A percentile compares a stretch with the other conserved stretches of the same genome.
Evolutionary conservation across 352 stramenopile genomes (phyloP).

Genomic region (Globisporangium iwayamae): DNA sequence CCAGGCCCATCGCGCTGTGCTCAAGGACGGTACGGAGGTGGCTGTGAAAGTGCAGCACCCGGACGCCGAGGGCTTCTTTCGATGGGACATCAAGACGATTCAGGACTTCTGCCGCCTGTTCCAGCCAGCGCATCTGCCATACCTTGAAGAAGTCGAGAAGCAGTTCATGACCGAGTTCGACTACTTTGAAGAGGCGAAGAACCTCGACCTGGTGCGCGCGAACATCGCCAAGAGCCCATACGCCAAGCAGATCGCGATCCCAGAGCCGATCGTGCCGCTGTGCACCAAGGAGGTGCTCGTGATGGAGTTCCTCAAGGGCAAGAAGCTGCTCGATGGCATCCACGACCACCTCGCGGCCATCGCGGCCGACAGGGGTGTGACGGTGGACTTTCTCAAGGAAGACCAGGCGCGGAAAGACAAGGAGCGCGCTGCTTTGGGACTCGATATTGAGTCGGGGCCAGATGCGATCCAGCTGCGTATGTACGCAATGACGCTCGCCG

Average conservation of each 20-base stretch:
- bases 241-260: slow-evolving; percentile 69
- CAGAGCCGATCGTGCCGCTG: slow-evolving; percentile 80
- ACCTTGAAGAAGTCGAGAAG: slow-evolving; percentile 94
- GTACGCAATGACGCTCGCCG: slow-evolving; percentile 43
- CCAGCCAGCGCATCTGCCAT: slow-evolving; percentile 91
- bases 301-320: slow-evolving; percentile 93
- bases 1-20: slow-evolving; percentile 73
- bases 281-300: slow-evolving; percentile 95
- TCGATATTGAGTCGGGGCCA: slow-evolving; percentile 77
- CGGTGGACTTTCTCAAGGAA: slow-evolving; percentile 76
- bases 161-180: slow-evolving; percentile 99
- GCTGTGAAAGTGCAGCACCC: slow-evolving; percentile 93
- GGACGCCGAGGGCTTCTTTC: slow-evolving; percentile 92
- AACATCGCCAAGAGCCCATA: slow-evolving; percentile 89
- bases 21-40: slow-evolving; percentile 69
- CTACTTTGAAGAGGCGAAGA: slow-evolving; percentile 91
- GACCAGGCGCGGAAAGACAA: slow-evolving; percentile 75
- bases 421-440: slow-evolving; percentile 45
- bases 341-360: slow-evolving; percentile 90
- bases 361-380: slow-evolving; percentile 81
- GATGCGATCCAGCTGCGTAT: slow-evolving; percentile 50
- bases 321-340: slow-evolving; percentile 84
- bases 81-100: slow-evolving; percentile 95
- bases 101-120: slow-evolving; percentile 95
- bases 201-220: slow-evolving; percentile 81